phyloP scores from a whole-genome alignment of 75 land plant genomes.

The Cryptomeria japonica region DNA sequence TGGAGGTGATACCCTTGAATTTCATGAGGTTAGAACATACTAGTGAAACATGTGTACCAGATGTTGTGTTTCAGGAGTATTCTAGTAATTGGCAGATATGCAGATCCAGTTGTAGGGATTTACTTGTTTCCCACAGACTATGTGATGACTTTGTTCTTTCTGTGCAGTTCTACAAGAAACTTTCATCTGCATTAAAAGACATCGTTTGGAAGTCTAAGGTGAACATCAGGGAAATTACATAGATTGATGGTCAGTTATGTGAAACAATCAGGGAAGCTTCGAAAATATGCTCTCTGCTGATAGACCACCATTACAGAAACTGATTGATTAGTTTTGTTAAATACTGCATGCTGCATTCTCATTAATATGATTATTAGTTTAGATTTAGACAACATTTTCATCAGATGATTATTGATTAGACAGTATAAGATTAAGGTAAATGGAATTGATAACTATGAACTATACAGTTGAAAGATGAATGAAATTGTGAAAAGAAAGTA shows the following conservation, averaged over 20 bases:
- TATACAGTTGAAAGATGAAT: neutral
- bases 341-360: neutral
- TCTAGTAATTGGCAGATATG: neutral
- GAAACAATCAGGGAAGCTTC: neutral
- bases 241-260: constrained; percentile 3
- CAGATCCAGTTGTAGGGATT: neutral
- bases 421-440: neutral
- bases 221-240: constrained; percentile 12
- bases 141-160: neutral
- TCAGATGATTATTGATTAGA: neutral
- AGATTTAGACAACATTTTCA: neutral
- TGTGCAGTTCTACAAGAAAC: constrained; percentile 81
- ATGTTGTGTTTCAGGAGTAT: neutral
- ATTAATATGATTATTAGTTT: neutral
- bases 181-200: constrained; percentile 71
- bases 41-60: neutral
- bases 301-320: neutral
- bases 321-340: neutral
- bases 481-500: neutral
- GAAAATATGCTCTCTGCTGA: neutral
- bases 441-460: neutral
- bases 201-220: constrained; percentile 74
- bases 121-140: neutral
- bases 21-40: constrained; percentile 58
- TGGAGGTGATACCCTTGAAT: constrained; percentile 93